A percentile compares a stretch with the other conserved stretches of the same genome.
Evolutionary conservation across 2,329 filamentous ascomycete species (phyloP).

Genomic region (Aspergillus fischeri): DNA sequence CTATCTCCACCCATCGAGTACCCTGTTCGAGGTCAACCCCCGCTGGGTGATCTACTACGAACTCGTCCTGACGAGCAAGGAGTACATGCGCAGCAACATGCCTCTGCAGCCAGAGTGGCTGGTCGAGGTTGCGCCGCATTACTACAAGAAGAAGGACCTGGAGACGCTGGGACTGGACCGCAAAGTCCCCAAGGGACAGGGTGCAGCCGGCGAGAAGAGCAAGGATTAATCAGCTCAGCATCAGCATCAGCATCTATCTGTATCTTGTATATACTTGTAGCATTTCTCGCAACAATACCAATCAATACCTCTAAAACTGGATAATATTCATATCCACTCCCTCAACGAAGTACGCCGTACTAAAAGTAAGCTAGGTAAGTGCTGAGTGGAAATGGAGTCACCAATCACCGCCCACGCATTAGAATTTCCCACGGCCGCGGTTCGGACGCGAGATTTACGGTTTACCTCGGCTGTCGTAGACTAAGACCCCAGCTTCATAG

Average conservation of each 20-base stretch:
- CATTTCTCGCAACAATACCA: no score
- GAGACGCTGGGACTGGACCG: slow-evolving; percentile 72
- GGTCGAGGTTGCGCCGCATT: slow-evolving; percentile 86
- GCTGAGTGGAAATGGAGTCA: background rate
- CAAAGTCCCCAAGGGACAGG: slow-evolving; percentile 64
- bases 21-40: slow-evolving; percentile 73
- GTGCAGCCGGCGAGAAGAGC: slow-evolving; percentile 40
- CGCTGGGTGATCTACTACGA: slow-evolving; percentile 85
- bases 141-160: slow-evolving; percentile 86
- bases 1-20: slow-evolving; percentile 84
- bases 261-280: no score
- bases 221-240: slow-evolving; percentile 11
- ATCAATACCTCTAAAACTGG: no score
- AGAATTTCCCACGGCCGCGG: slow-evolving; percentile 8
- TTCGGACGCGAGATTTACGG: background rate
- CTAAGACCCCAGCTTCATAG: no score
- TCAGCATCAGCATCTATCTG: no score
- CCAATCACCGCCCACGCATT: slow-evolving; percentile 10
- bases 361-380: no score
- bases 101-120: slow-evolving; percentile 83
- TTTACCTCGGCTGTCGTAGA: background rate
- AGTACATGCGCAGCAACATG: slow-evolving; percentile 87
- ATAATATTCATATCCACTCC: no score
- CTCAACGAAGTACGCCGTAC: no score
- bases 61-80: slow-evolving; percentile 87